These are phyloP conservation scores for Pezicula neosporulosa DNA, from an alignment of 2,329 filamentous ascomycete genomes.

Conservation along the genomic window DNA sequence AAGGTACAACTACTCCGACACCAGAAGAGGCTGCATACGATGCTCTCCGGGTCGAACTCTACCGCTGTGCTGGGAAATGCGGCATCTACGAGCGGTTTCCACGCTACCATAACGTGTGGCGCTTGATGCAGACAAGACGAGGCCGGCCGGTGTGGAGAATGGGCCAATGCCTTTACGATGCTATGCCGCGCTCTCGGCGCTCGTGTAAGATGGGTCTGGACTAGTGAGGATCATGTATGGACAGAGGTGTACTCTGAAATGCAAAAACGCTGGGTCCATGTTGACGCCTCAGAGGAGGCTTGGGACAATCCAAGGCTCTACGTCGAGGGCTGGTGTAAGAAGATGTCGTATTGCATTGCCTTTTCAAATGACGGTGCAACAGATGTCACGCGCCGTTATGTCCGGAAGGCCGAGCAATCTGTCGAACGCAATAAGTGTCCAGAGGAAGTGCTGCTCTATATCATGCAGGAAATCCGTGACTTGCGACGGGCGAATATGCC, in stretches of 20 bases:
- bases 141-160: conserved; percentile 92
- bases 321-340: conserved; percentile 92
- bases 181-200: conserved; percentile 89
- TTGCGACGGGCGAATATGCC: conserved; percentile 78
- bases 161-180: conserved; percentile 99
- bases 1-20: conserved; percentile 79
- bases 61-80: conserved; percentile 76
- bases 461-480: conserved; percentile 86
- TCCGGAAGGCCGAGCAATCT: conserved; percentile 69
- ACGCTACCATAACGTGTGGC: conserved; percentile 92
- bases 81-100: conserved; percentile 84
- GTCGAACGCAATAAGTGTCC: conserved; percentile 75
- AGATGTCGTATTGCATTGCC: conserved; percentile 94
- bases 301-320: conserved; percentile 95
- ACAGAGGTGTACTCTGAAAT: conserved; percentile 96
- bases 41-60: conserved; percentile 83
- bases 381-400: conserved; percentile 64
- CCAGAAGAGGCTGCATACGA: conserved; percentile 88
- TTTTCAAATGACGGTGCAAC: conserved; percentile 85
- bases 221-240: conserved; percentile 96
- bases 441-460: conserved; percentile 86
- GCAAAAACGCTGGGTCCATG: conserved; percentile 92
- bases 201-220: conserved; percentile 96
- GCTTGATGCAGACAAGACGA: conserved; percentile 78
- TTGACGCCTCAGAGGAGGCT: conserved; percentile 88